A percentile compares a stretch with the other conserved stretches of the same genome.
These are phyloP conservation scores for Globisporangium irregulare DNA, from an alignment of 352 stramenopile species.

Conservation along the genomic window DNA sequence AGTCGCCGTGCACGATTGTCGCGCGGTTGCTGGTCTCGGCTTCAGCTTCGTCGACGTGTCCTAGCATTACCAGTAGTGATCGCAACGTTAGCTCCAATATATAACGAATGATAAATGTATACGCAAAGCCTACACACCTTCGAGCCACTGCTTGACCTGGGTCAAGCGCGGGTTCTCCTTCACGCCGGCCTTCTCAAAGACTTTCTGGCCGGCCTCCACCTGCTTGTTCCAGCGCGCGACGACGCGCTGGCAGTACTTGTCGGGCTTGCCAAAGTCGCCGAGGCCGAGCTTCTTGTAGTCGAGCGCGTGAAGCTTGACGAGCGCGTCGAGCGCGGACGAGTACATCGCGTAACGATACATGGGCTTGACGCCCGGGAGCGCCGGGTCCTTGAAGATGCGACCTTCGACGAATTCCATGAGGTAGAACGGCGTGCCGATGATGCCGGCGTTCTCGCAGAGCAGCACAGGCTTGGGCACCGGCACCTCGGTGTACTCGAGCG, in stretches of 20 bases:
- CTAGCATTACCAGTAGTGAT: neutral
- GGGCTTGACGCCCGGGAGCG: constrained; percentile 54
- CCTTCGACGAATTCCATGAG: constrained; percentile 80
- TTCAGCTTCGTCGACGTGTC: constrained; percentile 44
- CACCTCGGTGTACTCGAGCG: constrained; percentile 64
- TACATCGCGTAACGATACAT: constrained; percentile 84
- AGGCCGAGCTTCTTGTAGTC: constrained; percentile 60
- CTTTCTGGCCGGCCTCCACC: constrained; percentile 42
- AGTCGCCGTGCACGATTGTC: constrained; percentile 84
- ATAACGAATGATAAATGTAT: neutral
- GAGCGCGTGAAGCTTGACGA: constrained; percentile 62
- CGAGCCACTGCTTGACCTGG: constrained; percentile 57
- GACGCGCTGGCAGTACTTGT: constrained; percentile 75
- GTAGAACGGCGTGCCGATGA: constrained; percentile 79
- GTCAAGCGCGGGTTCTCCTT: constrained; percentile 55
- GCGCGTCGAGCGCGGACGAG: constrained; percentile 61
- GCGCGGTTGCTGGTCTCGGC: constrained; percentile 34
- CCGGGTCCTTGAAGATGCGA: constrained; percentile 72
- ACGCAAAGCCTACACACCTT: constrained; percentile 8
- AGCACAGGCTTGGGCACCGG: constrained; percentile 61
- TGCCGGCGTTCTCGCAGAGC: constrained; percentile 55
- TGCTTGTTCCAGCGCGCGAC: constrained; percentile 73
- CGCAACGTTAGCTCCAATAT: neutral
- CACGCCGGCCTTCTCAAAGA: constrained; percentile 49
- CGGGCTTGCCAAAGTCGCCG: constrained; percentile 51